phyloP scores from a whole-genome alignment of 2,329 filamentous ascomycete species.

The Arachnomyces sp. region DNA sequence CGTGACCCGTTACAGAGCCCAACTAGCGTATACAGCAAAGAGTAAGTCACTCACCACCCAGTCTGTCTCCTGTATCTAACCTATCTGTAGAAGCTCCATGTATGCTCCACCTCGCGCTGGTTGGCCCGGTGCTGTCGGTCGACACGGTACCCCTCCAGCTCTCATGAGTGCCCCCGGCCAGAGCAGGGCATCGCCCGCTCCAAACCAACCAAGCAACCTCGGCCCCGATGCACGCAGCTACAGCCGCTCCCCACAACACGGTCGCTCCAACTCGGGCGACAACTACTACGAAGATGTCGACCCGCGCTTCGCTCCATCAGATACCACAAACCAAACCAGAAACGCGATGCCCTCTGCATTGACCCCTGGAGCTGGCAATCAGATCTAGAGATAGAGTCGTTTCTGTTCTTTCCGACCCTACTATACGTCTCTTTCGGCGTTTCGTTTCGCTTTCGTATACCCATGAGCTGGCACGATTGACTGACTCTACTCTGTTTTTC shows the following conservation, averaged over 20 bases:
- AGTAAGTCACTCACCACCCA: constrained; percentile 47
- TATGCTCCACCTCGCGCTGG: constrained; percentile 41
- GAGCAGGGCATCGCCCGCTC: constrained; percentile 13
- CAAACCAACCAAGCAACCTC: constrained; percentile 26
- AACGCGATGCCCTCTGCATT: constrained; percentile 27
- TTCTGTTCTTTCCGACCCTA: no score
- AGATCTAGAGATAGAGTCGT: no score
- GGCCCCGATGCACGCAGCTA: no score
- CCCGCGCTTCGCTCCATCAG: constrained; percentile 63
- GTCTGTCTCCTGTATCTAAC: background rate
- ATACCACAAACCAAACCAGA: constrained; percentile 21
- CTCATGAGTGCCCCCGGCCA: constrained; percentile 2
- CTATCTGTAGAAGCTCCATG: background rate
- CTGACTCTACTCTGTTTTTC: no score
- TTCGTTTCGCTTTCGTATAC: no score
- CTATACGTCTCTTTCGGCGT: no score
- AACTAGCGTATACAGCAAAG: constrained; percentile 63
- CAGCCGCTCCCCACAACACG: constrained; percentile 16
- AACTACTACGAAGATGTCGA: constrained; percentile 91
- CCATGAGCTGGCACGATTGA: no score
- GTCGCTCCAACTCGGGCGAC: constrained; percentile 32
- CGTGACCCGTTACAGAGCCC: constrained; percentile 54
- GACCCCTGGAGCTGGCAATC: constrained; percentile 28
- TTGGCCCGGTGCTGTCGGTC: constrained; percentile 22
- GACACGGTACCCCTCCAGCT: constrained; percentile 6